Evolutionary conservation across 352 stramenopile species (phyloP).

Genomic region (Salisapilia sapeloensis): DNA sequence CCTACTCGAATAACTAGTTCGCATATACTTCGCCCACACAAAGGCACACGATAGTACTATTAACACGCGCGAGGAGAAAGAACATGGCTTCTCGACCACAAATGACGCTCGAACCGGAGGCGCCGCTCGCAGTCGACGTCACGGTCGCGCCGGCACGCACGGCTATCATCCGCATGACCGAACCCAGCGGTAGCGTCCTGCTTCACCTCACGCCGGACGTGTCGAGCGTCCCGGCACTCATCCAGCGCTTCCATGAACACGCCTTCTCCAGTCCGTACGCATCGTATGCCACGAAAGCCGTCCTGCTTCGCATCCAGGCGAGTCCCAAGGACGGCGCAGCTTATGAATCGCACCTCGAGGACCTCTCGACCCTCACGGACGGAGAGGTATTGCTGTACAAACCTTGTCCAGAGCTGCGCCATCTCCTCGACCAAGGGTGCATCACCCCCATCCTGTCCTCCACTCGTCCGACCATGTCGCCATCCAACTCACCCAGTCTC

Average conservation of each 20-base stretch:
- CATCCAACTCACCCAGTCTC: slow-evolving; percentile 26
- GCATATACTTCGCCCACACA: too few relatives aligned
- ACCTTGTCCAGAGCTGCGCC: slow-evolving; percentile 51
- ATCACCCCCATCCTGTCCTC: slow-evolving; percentile 32
- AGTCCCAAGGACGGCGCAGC: slow-evolving; percentile 3
- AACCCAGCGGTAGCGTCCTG: slow-evolving; percentile 33
- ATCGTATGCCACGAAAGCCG: slow-evolving; percentile 25
- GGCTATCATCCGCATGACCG: slow-evolving; percentile 60
- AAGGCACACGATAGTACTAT: too few relatives aligned
- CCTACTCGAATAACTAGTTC: too few relatives aligned
- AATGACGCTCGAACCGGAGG: too few relatives aligned
- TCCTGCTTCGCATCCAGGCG: slow-evolving; percentile 21
- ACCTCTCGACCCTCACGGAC: slow-evolving; percentile 27
- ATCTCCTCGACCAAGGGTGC: slow-evolving; percentile 51
- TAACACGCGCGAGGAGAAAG: too few relatives aligned
- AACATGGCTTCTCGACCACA: too few relatives aligned
- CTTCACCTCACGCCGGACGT: slow-evolving; percentile 24
- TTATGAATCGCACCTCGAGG: slow-evolving; percentile 22
- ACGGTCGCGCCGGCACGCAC: slow-evolving; percentile 1
- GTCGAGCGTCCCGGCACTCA: slow-evolving; percentile 19
- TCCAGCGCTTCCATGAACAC: slow-evolving; percentile 49
- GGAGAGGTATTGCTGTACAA: slow-evolving; percentile 48
- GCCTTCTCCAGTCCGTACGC: slow-evolving; percentile 58
- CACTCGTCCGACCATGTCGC: slow-evolving; percentile 5
- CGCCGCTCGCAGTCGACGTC: slow-evolving; percentile 12